Evolutionary conservation across 768 basidiomycete genomes (phyloP), one percentile per base, ranked within the genome.

Genomic region (Leucogyrophana mollusca): DNA sequence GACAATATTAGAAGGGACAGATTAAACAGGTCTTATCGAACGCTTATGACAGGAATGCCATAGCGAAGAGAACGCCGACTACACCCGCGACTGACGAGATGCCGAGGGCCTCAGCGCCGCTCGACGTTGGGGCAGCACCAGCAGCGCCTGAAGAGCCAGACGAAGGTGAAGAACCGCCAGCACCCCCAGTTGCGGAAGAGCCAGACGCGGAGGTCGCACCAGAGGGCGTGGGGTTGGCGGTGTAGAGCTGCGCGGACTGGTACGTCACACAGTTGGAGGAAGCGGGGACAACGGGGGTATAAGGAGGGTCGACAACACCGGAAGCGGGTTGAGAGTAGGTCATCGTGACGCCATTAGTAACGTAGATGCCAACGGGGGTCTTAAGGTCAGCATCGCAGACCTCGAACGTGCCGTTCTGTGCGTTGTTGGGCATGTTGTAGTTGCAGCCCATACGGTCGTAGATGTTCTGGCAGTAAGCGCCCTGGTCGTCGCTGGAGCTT

Each of bases 371-470:
- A 9, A 80, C 83, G 53, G 73, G 74, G 17, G 73, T 73, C 67
- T 83, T 81, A 57, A 78, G 72, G 34, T 86, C 87, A 32, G 82
- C 73, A 6, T 77, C 64, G 67, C 90, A 93, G 4, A 73, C 66
- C 55, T 82, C 79, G 69, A 87, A 92, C 8, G 69, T 67, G 18
- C 76, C 78, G 33, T 81, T 69, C 39, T 73, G 53, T 17, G 82
- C 83, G 30, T 69, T 65, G 61, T 73, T 80, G 14, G 90, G 90
- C 38, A 80, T 82, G 64, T 90, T 92, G 72, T 83, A 89, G 0
- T 52, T 44, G 55, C 86, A 85, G 8, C 90, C 90, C 39, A 89
- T 75, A 34, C 77, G 78, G 58, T 90, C 88, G 53, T 72, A 85
- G 51, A 78, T 73, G 74, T 93, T 83, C 62, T 87, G 68, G 68